These are phyloP conservation scores for Phaeosphaeriaceae sp. DNA, from an alignment of 2,329 filamentous ascomycete genomes.

Conservation along the genomic window DNA sequence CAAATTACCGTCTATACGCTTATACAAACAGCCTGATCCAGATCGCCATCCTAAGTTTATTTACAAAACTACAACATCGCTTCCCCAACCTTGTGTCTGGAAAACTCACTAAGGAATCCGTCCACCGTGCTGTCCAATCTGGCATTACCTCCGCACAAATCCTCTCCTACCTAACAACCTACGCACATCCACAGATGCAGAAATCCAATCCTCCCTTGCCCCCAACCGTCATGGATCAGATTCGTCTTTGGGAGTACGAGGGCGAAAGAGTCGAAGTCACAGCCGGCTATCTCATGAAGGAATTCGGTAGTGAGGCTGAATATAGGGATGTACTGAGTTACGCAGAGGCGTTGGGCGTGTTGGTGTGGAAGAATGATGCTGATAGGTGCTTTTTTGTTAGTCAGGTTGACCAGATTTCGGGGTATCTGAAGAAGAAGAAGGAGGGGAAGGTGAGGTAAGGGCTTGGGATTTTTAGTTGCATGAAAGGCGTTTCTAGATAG, in stretches of 20 bases:
- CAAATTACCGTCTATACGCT: conserved; percentile 96
- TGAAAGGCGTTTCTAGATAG: background rate
- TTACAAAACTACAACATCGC: conserved; percentile 84
- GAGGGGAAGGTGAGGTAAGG: conserved; percentile 7
- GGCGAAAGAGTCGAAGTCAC: conserved; percentile 90
- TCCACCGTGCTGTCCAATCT: conserved; percentile 82
- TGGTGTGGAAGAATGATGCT: conserved; percentile 83
- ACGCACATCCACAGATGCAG: conserved; percentile 94
- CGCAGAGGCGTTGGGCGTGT: conserved; percentile 87
- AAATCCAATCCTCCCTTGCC: conserved; percentile 80
- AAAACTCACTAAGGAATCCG: conserved; percentile 85
- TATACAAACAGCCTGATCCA: conserved; percentile 94
- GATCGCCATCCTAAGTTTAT: conserved; percentile 91
- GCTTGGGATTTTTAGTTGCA: background rate
- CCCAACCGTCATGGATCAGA: conserved; percentile 96
- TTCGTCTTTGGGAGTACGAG: conserved; percentile 96
- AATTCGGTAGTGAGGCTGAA: conserved; percentile 76
- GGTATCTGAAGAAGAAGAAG: conserved; percentile 69
- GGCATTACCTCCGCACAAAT: conserved; percentile 97
- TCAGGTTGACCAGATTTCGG: conserved; percentile 84
- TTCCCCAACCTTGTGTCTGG: conserved; percentile 95
- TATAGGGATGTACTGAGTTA: conserved; percentile 74
- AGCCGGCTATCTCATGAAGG: conserved; percentile 84
- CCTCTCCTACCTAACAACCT: conserved; percentile 87
- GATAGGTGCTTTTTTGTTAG: conserved; percentile 90